These are phyloP conservation scores for Phytopythium vexans DNA, from an alignment of 352 stramenopile genomes.

Conservation along the genomic window DNA sequence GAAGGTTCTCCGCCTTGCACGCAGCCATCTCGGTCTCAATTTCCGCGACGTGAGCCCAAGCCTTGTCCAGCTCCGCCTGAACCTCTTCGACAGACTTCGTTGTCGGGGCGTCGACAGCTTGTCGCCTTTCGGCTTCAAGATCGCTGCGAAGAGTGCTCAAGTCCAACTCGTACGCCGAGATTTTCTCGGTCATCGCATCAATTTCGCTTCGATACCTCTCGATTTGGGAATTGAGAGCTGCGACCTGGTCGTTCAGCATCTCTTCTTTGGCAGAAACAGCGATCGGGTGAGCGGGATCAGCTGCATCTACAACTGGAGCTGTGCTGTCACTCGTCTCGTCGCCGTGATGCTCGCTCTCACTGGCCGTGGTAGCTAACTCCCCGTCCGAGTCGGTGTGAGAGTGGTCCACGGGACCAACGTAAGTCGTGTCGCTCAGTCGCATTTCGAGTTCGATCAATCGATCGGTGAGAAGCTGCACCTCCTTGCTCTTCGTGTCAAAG, in stretches of 20 bases:
- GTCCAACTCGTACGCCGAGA: not conserved
- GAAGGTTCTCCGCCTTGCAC: conserved; percentile 69
- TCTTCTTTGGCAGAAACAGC: conserved; percentile 4
- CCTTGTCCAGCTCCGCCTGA: conserved; percentile 18
- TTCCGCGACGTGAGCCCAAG: conserved; percentile 22
- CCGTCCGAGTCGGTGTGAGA: conserved; percentile 2
- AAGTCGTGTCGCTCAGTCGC: conserved; percentile 1
- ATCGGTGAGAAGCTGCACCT: conserved; percentile 37
- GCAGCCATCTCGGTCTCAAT: conserved; percentile 44
- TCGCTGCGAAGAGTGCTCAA: not conserved
- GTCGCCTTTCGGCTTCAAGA: not conserved
- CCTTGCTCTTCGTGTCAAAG: conserved; percentile 44
- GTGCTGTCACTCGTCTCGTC: not conserved
- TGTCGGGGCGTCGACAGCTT: not conserved
- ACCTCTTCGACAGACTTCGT: conserved; percentile 19
- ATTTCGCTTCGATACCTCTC: conserved; percentile 5
- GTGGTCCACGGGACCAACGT: not conserved
- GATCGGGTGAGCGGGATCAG: not conserved
- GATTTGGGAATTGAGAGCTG: conserved; percentile 3
- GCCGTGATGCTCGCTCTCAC: conserved; percentile 7
- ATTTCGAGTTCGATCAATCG: conserved; percentile 15
- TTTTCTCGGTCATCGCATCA: conserved; percentile 6
- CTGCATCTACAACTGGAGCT: not conserved
- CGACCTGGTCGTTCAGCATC: conserved; percentile 6
- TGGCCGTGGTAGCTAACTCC: conserved; percentile 1